A percentile compares a stretch with the other conserved stretches of the same genome.
Evolutionary conservation across 108 stramenopile species (phyloP).

Genomic region (Cylindrotheca fusiformis): DNA sequence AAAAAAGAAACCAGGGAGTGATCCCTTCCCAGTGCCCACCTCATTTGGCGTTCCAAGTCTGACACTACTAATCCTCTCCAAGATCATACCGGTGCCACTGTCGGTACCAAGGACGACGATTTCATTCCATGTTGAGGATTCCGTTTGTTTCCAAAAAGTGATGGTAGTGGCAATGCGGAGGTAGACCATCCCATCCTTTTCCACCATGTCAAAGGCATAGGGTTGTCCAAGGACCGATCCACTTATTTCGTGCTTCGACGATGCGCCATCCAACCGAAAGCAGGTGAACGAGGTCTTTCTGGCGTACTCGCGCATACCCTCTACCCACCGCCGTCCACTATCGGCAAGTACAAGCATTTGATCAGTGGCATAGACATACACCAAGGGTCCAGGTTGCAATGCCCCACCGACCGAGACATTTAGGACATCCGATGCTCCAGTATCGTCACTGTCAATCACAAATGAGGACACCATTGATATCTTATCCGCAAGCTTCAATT

Average conservation of each 20-base stretch:
- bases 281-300: constrained; percentile 35
- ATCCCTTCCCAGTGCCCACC: too few species aligned
- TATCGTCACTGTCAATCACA: constrained; percentile 5
- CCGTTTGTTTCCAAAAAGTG: constrained; percentile 16
- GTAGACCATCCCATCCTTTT: constrained; percentile 17
- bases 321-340: constrained; percentile 26
- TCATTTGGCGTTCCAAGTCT: too few species aligned
- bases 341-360: constrained; percentile 36
- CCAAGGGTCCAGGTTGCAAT: constrained; percentile 20
- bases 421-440: background rate
- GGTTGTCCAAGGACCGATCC: constrained; percentile 40
- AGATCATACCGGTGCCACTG: too few species aligned
- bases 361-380: constrained; percentile 32
- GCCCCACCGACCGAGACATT: constrained; percentile 7
- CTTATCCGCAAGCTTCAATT: constrained; percentile 9
- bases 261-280: constrained; percentile 32
- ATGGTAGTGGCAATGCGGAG: constrained; percentile 50
- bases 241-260: constrained; percentile 25
- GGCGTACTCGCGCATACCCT: background rate
- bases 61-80: too few species aligned
- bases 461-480: constrained; percentile 30
- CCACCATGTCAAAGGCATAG: constrained; percentile 37
- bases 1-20: too few species aligned
- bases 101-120: too few species aligned
- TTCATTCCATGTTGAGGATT: too few species aligned